Evolutionary conservation across 2,329 filamentous ascomycete species (phyloP).

Genomic region (Scortechinia acanthostroma): DNA sequence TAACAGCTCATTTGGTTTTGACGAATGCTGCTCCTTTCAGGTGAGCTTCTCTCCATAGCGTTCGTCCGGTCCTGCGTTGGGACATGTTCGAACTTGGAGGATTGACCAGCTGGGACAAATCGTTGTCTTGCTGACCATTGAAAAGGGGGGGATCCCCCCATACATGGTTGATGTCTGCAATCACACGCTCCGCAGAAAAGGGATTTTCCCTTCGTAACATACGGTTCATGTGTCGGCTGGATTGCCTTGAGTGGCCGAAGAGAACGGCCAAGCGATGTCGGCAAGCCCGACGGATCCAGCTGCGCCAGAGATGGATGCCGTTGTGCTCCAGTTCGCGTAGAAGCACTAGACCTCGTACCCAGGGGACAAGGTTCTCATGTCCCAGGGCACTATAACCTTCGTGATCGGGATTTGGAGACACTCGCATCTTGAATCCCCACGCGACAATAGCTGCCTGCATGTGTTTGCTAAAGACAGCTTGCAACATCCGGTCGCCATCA

Average conservation of each 20-base stretch:
- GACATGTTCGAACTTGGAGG: neutral
- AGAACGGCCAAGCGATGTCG: neutral
- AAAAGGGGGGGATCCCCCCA: neutral
- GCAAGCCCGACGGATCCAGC: neutral
- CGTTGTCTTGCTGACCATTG: neutral
- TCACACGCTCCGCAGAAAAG: neutral
- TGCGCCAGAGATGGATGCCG: neutral
- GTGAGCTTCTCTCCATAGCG: neutral
- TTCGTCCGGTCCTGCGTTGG: neutral
- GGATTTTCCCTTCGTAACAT: neutral
- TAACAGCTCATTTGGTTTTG: neutral
- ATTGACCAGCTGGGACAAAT: neutral
- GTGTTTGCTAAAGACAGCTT: conserved; percentile 23
- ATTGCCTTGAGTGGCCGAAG: neutral
- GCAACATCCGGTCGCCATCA: conserved; percentile 4
- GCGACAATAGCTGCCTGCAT: conserved; percentile 30
- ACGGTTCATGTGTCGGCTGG: neutral
- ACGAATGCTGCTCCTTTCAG: neutral
- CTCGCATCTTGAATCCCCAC: conserved; percentile 26
- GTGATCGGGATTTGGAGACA: neutral
- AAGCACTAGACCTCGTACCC: neutral
- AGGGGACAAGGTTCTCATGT: neutral
- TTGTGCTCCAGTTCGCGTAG: neutral
- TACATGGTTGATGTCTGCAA: neutral
- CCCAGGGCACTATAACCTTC: neutral